Base-by-base conservation (phyloP, 1,284 basidiomycete species). In the Stygiomarasmius scandens region DNA sequence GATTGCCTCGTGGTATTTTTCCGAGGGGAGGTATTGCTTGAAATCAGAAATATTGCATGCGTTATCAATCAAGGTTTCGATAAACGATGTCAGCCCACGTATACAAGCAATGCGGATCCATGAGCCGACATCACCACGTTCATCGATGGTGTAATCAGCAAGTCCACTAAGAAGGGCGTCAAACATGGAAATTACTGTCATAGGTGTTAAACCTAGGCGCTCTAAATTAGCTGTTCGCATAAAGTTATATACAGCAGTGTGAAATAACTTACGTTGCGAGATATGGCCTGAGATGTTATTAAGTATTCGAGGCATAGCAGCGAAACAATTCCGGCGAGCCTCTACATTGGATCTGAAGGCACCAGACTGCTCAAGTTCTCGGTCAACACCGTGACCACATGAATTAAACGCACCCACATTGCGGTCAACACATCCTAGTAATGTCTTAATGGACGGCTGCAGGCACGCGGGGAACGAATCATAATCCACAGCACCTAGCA, bases 41-140 rank as follows among this genome's bases (percentile, higher is more conserved):
- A 86, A 81, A 48, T 75, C 67, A 1, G 74, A 63, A 22, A 84
- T 67, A n/a, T 64, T 64, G 43, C 61, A 64, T 24, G 81, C 79
- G 49, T 75, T 67, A 16, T 69, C 66, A 58, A 87, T 74, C 10
- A 89, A 64, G 43, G 78, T 74, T 65, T 76, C 73, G 44, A 77
- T 74, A 59, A 83, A 71, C 2, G 75, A 73, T 22, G 81, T 76
- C 61, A 94, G 67, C 16, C 89, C 86, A 50, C 80, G 79, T 60
- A 93, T 77, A 67, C 86, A 87, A 43, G 86, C 79, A n/a, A 91
- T 80, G 51, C 97, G 89, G 27, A 97, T 84, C 96, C 96, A 98
- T 0, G 96, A 98, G 25, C 97, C 97, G 23, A 99, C 92, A 68
- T 99, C 97, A 3, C 97, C 97, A 57, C 97, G 84, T 71, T 97